Evolutionary conservation across 2,329 filamentous ascomycete genomes (phyloP), one percentile per base, ranked within the genome.

Genomic region (Tolypocladium pustulatum): DNA sequence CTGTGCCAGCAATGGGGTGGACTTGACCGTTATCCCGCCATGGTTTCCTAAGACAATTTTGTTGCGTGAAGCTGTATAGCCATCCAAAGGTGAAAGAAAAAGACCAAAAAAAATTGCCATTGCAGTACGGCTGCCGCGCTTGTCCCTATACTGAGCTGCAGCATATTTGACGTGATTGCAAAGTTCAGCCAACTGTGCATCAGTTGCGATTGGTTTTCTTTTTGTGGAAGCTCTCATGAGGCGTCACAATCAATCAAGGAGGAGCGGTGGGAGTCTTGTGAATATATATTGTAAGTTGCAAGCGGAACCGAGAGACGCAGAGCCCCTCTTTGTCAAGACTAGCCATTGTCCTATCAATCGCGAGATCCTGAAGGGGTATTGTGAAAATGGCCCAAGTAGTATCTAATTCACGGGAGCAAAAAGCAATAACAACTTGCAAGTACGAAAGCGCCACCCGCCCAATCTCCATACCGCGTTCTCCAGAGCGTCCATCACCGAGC

Each of bases 1-100:
- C 91, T 97, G 92, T 94, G 85, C 81, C 85, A 83, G 81, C 84
- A 83, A 82, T 83, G 87, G 89, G 86, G 79, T 88, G 84, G 84
- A 90, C 90, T 93, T 95, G 74, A 93, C 80, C 87, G 90, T 91
- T 87, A 83, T 87, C 86, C 88, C 83, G 78, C 81, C 75, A 68
- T 66, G 64, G 63, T 67, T 59, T 67, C 61, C 61, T 55, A 36
- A 58, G 62, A 63, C 53, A 59, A 63, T 60, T 64, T 66, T 63
- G 67, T 66, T 64, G 64, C 64, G 60, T 66, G 65, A 65, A 65
- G 61, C 61, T 63, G 61, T 61, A 66, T 65, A 67, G 61, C 62
- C 59, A 58, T 59, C 59, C 58, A 60, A 68, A 59, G 62, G 60
- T 49, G 59, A 60, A 63, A 61, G 63, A 65, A 61, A 54, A 58